phyloP scores from a whole-genome alignment of 208 protist genomes.

The Phytomonas serpens region DNA sequence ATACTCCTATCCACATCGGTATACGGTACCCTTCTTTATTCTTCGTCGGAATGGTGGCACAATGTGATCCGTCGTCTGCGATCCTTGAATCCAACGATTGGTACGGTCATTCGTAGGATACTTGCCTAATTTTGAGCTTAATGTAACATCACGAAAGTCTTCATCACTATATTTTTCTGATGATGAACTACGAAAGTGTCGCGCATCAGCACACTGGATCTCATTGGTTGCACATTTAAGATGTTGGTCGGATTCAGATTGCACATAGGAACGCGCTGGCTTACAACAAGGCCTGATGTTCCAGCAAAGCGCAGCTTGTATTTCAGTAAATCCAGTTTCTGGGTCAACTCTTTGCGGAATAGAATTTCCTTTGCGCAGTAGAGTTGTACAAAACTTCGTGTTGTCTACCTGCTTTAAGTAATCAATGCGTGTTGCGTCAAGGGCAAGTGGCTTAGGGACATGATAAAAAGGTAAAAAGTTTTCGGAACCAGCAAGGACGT shows the following conservation, averaged over 20 bases:
- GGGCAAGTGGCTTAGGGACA: slow-evolving; percentile 25
- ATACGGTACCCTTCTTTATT: neutral
- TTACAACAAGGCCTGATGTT: slow-evolving; percentile 15
- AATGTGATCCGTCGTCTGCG: neutral
- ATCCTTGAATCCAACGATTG: neutral
- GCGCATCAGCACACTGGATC: neutral
- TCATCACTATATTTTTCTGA: neutral
- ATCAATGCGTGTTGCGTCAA: slow-evolving; percentile 37
- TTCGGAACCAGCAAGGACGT: slow-evolving; percentile 25
- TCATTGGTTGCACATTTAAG: neutral
- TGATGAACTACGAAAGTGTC: neutral
- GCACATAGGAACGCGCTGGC: neutral
- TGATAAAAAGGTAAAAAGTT: slow-evolving; percentile 72
- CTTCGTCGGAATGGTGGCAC: neutral
- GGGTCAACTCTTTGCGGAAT: slow-evolving; percentile 44
- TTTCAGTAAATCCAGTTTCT: slow-evolving; percentile 49
- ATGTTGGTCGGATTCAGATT: neutral
- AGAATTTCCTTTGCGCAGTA: slow-evolving; percentile 8
- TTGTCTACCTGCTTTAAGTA: slow-evolving; percentile 34
- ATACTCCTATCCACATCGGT: neutral
- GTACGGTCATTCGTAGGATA: neutral
- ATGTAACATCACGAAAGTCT: neutral
- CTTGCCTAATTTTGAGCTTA: neutral
- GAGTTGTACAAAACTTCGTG: slow-evolving; percentile 16
- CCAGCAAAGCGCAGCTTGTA: slow-evolving; percentile 65